Evolutionary conservation across 306 rosid species (phyloP).

Genomic region (Cajanus cajan): DNA sequence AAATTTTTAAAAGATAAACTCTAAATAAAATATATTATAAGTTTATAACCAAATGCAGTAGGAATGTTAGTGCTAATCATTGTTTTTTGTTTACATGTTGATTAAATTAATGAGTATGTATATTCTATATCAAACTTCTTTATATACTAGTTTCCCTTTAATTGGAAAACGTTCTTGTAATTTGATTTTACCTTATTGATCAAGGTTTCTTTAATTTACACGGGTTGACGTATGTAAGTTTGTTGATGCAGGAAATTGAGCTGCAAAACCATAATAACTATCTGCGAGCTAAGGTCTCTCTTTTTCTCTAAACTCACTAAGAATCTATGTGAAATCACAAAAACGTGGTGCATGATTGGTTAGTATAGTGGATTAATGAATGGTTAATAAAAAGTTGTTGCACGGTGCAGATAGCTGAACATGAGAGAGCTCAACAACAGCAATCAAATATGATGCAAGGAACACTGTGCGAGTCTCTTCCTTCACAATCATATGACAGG

Average conservation of each 20-base stretch:
- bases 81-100: neutral
- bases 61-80: too few relatives aligned
- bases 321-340: neutral
- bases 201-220: neutral
- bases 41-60: too few relatives aligned
- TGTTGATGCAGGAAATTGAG: slow-evolving; percentile 72
- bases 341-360: neutral
- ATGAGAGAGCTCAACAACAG: slow-evolving; percentile 62
- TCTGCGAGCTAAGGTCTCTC: slow-evolving; percentile 75
- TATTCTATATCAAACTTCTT: neutral
- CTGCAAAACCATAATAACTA: slow-evolving; percentile 81
- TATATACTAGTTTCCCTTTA: neutral
- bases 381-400: neutral
- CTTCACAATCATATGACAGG: slow-evolving; percentile 56
- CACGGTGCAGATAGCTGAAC: slow-evolving; percentile 68
- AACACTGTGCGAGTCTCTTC: slow-evolving; percentile 45
- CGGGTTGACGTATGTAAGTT: neutral
- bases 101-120: neutral
- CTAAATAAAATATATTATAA: neutral
- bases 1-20: neutral
- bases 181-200: neutral
- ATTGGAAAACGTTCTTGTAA: neutral
- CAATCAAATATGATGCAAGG: slow-evolving; percentile 59
- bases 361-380: neutral
- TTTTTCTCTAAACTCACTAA: neutral